Evolutionary conservation across 2,329 filamentous ascomycete species (phyloP).

Genomic region (Alternaria infectoria): DNA sequence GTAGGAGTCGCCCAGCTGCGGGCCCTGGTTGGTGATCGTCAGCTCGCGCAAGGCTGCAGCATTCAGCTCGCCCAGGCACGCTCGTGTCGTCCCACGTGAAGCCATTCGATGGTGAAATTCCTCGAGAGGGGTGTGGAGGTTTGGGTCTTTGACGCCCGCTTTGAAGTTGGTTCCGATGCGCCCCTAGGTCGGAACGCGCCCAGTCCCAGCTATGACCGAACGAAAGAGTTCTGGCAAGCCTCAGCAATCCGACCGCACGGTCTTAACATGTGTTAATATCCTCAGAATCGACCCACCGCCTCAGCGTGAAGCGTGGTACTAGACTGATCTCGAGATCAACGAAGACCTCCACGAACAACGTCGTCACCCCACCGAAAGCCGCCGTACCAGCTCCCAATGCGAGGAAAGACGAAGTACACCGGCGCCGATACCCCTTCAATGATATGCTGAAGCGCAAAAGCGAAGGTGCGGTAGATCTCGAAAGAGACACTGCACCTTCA

Average conservation of each 20-base stretch:
- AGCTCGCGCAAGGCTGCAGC: slow-evolving; percentile 19
- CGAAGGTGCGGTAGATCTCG: slow-evolving; percentile 1
- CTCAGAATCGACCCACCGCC: slow-evolving; percentile 33
- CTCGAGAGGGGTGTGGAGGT: not conserved
- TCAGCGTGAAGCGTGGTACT: slow-evolving; percentile 32
- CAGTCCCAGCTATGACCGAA: slow-evolving; percentile 34
- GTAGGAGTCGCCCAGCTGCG: slow-evolving; percentile 20
- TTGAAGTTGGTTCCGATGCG: slow-evolving; percentile 15
- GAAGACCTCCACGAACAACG: slow-evolving; percentile 28
- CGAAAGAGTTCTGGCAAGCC: slow-evolving; percentile 39
- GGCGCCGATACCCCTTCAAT: slow-evolving; percentile 39
- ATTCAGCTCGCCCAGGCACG: slow-evolving; percentile 11
- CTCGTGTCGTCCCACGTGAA: slow-evolving; percentile 6
- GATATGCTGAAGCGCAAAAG: slow-evolving; percentile 33
- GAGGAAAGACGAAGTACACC: slow-evolving; percentile 40
- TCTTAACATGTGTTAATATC: not conserved
- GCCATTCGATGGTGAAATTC: not conserved
- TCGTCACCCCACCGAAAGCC: slow-evolving; percentile 41
- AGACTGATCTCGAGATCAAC: slow-evolving; percentile 31
- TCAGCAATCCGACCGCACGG: not conserved
- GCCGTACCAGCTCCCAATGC: slow-evolving; percentile 33
- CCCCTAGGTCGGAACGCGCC: slow-evolving; percentile 21
- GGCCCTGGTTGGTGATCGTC: slow-evolving; percentile 18
- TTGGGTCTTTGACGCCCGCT: not conserved
- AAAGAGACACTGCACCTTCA: not conserved